Evolutionary conservation across 208 protist genomes (phyloP).

Genomic region (Leishmania martiniquensis): DNA sequence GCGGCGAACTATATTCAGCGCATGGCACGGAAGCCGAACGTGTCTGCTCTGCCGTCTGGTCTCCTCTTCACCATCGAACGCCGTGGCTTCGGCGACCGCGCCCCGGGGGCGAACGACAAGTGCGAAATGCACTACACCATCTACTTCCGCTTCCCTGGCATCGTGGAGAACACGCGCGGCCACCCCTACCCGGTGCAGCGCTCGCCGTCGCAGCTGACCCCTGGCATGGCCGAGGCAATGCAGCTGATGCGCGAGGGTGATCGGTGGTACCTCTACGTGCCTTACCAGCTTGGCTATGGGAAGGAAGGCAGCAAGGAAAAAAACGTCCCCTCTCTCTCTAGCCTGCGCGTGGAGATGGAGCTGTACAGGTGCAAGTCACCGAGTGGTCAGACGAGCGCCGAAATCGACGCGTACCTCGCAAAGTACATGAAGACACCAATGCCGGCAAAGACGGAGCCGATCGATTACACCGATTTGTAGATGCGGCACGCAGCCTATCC

Average conservation of each 20-base stretch:
- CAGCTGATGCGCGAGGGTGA: constrained; percentile 90
- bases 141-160: constrained; percentile 46
- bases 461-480: constrained; percentile 50
- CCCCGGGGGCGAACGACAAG: constrained; percentile 46
- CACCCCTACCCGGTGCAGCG: constrained; percentile 60
- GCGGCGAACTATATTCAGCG: constrained; percentile 50
- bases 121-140: constrained; percentile 81
- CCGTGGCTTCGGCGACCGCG: constrained; percentile 52
- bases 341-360: constrained; percentile 72
- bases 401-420: constrained; percentile 64
- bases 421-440: constrained; percentile 47
- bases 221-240: constrained; percentile 73
- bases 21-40: constrained; percentile 38
- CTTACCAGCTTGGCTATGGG: constrained; percentile 78
- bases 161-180: constrained; percentile 63
- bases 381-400: constrained; percentile 48
- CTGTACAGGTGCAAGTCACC: constrained; percentile 50
- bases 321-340: constrained; percentile 46
- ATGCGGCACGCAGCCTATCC: neutral
- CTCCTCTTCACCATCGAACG: constrained; percentile 60
- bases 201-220: constrained; percentile 52
- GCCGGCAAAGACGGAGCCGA: constrained; percentile 27
- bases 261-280: constrained; percentile 72
- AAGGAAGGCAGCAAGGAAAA: constrained; percentile 35
- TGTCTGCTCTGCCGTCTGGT: constrained; percentile 74